Conservation (phyloP, 2,329 filamentous ascomycete species). For the Neofusicoccum sp. region DNA sequence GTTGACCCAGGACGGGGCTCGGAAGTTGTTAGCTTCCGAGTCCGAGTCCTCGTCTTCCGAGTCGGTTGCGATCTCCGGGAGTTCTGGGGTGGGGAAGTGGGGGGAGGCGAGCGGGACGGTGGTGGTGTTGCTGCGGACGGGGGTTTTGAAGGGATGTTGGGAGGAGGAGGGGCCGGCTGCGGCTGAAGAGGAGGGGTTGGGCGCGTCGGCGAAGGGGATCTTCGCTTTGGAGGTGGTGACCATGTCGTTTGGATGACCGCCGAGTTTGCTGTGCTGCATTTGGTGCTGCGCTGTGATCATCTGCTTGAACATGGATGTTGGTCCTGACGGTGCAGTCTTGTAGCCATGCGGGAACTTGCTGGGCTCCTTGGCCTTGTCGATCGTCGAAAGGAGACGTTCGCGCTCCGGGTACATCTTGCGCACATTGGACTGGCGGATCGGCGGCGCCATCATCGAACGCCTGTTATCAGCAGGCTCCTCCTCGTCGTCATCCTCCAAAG, state of each 20-base stretch:
- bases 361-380: conserved; percentile 47
- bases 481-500: conserved; percentile 62
- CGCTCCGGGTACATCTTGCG: conserved; percentile 62
- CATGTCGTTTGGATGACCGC: conserved; percentile 75
- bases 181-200: conserved; percentile 44
- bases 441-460: conserved; percentile 75
- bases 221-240: conserved; percentile 85
- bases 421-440: conserved; percentile 77
- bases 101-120: conserved; percentile 76
- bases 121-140: conserved; percentile 49
- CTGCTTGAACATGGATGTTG: conserved; percentile 61
- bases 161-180: conserved; percentile 17
- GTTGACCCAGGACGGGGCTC: conserved; percentile 82
- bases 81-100: conserved; percentile 84
- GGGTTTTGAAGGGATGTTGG: conserved; percentile 65
- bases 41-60: conserved; percentile 77
- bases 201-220: conserved; percentile 81
- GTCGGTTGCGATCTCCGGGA: conserved; percentile 95
- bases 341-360: conserved; percentile 67
- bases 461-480: conserved; percentile 63
- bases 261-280: conserved; percentile 63
- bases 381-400: conserved; percentile 22
- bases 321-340: conserved; percentile 58
- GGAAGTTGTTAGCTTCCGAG: conserved; percentile 45
- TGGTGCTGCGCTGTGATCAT: conserved; percentile 69